Evolutionary conservation across 2,329 filamentous ascomycete genomes (phyloP).

Genomic region (Trichothecium sympodiale): DNA sequence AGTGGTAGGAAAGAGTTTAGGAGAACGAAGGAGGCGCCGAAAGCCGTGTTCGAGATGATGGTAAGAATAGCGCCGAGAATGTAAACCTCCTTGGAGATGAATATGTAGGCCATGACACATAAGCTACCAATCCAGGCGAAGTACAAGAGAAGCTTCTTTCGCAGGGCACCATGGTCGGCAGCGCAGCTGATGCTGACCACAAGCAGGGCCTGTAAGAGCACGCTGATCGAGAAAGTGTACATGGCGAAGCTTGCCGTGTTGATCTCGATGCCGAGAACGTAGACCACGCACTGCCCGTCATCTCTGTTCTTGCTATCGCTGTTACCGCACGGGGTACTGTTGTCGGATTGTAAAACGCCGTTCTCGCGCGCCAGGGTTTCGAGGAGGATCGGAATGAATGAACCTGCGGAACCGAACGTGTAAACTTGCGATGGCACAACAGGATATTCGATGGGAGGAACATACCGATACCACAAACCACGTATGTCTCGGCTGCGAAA

Average conservation of each 20-base stretch:
- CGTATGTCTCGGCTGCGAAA: constrained; percentile 93
- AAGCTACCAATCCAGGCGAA: constrained; percentile 77
- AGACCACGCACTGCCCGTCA: constrained; percentile 67
- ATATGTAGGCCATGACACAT: constrained; percentile 81
- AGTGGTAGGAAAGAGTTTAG: constrained; percentile 91
- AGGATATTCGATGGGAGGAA: constrained; percentile 8
- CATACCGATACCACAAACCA: constrained; percentile 69
- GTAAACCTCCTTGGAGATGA: constrained; percentile 64
- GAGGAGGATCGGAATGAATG: constrained; percentile 90
- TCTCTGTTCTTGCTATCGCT: constrained; percentile 42
- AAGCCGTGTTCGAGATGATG: constrained; percentile 85
- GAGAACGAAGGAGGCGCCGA: constrained; percentile 89
- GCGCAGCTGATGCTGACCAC: constrained; percentile 96
- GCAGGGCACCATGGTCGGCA: constrained; percentile 85
- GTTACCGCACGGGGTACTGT: constrained; percentile 60
- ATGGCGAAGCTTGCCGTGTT: constrained; percentile 97
- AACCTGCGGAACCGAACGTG: constrained; percentile 44
- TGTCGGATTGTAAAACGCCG: constrained; percentile 74
- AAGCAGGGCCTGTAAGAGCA: constrained; percentile 76
- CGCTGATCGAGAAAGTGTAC: constrained; percentile 94
- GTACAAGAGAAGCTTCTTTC: constrained; percentile 75
- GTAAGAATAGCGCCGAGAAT: constrained; percentile 73
- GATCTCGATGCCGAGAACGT: constrained; percentile 71
- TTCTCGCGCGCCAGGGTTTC: constrained; percentile 90
- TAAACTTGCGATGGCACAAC: constrained; percentile 6